Base-by-base conservation (phyloP, 1,284 basidiomycete genomes). In the Cryptococcus neoformans region DNA sequence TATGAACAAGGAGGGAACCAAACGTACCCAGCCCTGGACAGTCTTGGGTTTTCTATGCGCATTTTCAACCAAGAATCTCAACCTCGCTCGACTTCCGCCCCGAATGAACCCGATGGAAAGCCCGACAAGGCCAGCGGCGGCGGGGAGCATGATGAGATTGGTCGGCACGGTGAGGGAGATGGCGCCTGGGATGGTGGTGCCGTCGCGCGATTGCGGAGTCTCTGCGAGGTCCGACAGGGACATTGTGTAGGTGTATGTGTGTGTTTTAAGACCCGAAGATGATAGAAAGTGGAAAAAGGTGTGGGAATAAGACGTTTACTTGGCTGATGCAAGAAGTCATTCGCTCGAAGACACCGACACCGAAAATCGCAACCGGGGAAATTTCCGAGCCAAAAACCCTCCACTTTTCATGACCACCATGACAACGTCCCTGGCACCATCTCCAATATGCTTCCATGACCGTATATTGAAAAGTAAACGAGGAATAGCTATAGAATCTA, bases 51-150 rank as follows among this genome's bases (percentile, higher is more conserved):
- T 69, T 36, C 76, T 51, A 61, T 78, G 76, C 7, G 74, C 75
- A 55, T 78, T 78, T 65, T 78, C 76, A 17, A 74, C 76, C 49
- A 78, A 59, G 56, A 75, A 78, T 17, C 71, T 55, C 49, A 77
- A 53, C 49, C 75, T 66, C 16, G 76, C 75, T 40, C 60, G 48
- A 2, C 60, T 57, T 7, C 70, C 76, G 12, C 75, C 76, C 37
- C 75, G 60, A 0, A 66, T 67, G 49, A 72, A 63, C 4, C 76
- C 76, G 41, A 78, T 71, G 8, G 70, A 58, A 21, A 76, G 57
- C 2, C 75, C 76, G 34, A 78, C 58, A 14, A 67, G 36, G 0
- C 65, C 65, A 1, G 73, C 75, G 14, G 64, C 62, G 0, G 71
- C 62, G 6, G 75, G 70, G 8, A 75, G 51, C 44, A 74, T 60